Evolutionary conservation across 2,329 filamentous ascomycete species (phyloP).

Genomic region (Xylaria sp.): DNA sequence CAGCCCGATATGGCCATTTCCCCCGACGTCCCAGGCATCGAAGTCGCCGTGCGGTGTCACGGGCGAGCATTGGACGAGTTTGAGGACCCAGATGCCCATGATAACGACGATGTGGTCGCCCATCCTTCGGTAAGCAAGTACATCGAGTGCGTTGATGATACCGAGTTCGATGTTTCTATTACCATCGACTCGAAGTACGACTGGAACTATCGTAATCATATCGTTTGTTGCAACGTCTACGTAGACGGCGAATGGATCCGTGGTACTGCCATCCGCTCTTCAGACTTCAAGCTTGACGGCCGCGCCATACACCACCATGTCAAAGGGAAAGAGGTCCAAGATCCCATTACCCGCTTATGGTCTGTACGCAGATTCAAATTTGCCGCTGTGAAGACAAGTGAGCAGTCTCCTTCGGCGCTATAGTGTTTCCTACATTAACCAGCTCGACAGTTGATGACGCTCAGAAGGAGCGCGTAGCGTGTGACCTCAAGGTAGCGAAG

Average conservation of each 20-base stretch:
- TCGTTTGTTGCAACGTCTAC: conserved; percentile 32
- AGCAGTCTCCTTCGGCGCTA: neutral
- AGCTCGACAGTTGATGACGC: conserved; percentile 41
- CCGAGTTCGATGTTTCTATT: conserved; percentile 43
- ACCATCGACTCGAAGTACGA: conserved; percentile 39
- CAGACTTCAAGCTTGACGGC: fast-evolving
- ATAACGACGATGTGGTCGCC: conserved; percentile 7
- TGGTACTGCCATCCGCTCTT: conserved; percentile 8
- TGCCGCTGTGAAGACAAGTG: conserved; percentile 45
- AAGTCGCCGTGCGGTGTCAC: conserved; percentile 42
- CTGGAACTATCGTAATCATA: conserved; percentile 44
- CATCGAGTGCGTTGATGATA: conserved; percentile 47
- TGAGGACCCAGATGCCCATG: conserved; percentile 41
- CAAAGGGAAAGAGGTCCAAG: conserved; percentile 12
- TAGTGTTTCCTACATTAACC: neutral
- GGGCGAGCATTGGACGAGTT: conserved; percentile 41
- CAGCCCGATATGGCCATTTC: conserved; percentile 43
- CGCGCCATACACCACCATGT: neutral
- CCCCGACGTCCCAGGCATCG: conserved; percentile 43
- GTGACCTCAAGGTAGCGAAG: conserved; percentile 41
- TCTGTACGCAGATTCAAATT: conserved; percentile 44
- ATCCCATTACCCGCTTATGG: conserved; percentile 14
- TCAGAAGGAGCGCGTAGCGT: conserved; percentile 43
- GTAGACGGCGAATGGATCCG: conserved; percentile 44
- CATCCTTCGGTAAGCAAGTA: conserved; percentile 43